Evolutionary conservation across 192 early-diverging fungal species (phyloP).

Genomic region (Coemansia asiatica): DNA sequence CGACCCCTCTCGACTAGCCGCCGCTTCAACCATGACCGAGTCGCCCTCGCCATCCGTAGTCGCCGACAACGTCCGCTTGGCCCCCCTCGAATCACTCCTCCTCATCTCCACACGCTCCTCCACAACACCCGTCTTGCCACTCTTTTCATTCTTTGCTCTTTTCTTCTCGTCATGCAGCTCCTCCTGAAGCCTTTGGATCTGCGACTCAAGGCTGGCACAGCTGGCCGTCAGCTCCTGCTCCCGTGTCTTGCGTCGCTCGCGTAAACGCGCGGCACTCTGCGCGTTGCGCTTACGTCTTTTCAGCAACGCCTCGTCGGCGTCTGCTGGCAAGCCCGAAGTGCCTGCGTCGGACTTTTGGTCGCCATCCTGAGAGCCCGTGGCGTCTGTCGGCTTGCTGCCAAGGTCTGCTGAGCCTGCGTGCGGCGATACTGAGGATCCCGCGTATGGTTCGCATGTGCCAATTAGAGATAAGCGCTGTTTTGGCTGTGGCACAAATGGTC

Average conservation of each 20-base stretch:
- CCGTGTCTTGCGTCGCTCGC: conserved; percentile 48
- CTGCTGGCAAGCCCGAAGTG: background rate
- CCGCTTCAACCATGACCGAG: conserved; percentile 10
- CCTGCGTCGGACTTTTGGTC: conserved; percentile 7
- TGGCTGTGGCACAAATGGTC: background rate
- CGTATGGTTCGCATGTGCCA: background rate
- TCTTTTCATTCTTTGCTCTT: conserved; percentile 18
- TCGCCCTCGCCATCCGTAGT: conserved; percentile 15
- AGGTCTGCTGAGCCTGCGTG: background rate
- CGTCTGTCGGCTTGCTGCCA: background rate
- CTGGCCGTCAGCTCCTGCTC: conserved; percentile 37
- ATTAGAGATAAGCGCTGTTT: background rate
- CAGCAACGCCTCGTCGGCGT: conserved; percentile 37
- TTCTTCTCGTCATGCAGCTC: conserved; percentile 44
- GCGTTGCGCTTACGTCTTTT: conserved; percentile 54
- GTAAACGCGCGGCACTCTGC: conserved; percentile 50
- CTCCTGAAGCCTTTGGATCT: conserved; percentile 35
- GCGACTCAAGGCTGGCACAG: conserved; percentile 34
- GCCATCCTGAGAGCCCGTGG: background rate
- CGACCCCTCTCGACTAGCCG: background rate
- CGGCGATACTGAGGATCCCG: no score
- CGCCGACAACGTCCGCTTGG: conserved; percentile 16
- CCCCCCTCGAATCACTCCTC: background rate
- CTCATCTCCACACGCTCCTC: background rate
- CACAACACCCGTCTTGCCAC: background rate